Percentiles rank a stretch among this genome's conserved stretches.
Evolutionary conservation across 805 yeast genomes (phyloP).

Genomic region (Spathaspora girioi): DNA sequence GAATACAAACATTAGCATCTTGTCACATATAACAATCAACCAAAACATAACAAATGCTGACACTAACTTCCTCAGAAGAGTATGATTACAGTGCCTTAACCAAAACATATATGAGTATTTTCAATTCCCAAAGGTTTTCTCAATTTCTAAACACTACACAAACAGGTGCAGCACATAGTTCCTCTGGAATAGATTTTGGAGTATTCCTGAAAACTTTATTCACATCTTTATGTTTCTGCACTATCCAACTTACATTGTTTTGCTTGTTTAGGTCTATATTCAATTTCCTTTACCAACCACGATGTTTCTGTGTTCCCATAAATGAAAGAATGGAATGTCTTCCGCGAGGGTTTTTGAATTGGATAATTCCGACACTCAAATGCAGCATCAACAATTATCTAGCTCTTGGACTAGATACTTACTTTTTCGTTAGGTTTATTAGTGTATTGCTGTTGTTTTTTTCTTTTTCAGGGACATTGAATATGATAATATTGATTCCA

Average conservation of each 20-base stretch:
- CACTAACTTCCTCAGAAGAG: conserved; percentile 11
- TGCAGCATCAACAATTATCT: conserved; percentile 42
- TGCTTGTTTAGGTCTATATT: conserved; percentile 32
- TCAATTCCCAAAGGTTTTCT: conserved; percentile 25
- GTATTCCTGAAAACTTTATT: conserved; percentile 54
- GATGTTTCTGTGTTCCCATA: conserved; percentile 42
- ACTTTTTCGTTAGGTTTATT: conserved; percentile 65
- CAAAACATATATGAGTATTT: conserved; percentile 23
- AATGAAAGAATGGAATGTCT: conserved; percentile 34
- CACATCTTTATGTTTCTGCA: conserved; percentile 51
- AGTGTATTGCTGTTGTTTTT: conserved; percentile 50
- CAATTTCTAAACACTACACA: conserved; percentile 50
- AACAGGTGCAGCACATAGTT: conserved; percentile 54
- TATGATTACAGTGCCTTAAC: conserved; percentile 24
- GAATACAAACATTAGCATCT: background rate
- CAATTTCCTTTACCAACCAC: conserved; percentile 51
- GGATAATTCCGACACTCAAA: conserved; percentile 48
- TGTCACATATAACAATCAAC: background rate
- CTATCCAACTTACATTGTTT: conserved; percentile 46
- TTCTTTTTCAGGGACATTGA: conserved; percentile 47
- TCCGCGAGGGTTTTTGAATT: conserved; percentile 45
- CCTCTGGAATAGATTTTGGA: conserved; percentile 55
- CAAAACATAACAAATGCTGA: conserved; percentile 14
- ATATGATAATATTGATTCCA: conserved; percentile 61
- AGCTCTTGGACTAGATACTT: conserved; percentile 67